Percentiles rank a stretch among this genome's conserved stretches.
Conservation (phyloP, 2,329 filamentous ascomycete species). For the Orbilia ellipsospora region DNA sequence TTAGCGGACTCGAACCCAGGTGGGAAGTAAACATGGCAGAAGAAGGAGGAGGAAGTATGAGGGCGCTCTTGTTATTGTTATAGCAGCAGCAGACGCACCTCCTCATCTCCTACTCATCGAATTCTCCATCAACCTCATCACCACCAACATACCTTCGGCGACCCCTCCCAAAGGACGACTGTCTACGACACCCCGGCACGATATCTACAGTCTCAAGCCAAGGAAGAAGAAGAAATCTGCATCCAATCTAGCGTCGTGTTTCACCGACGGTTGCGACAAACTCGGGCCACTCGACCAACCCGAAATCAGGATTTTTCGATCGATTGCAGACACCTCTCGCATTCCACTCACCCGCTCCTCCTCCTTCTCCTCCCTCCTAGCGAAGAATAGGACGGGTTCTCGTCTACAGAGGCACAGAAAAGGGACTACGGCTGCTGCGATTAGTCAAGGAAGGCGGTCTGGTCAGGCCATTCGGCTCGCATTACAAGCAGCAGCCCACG, state of each 20-base stretch:
- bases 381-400: too few relatives aligned
- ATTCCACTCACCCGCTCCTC: background rate
- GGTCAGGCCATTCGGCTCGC: conserved; percentile 1
- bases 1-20: too few relatives aligned
- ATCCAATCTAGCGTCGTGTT: conserved; percentile 6
- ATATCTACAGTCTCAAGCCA: too few relatives aligned
- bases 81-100: background rate
- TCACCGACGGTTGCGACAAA: conserved; percentile 33
- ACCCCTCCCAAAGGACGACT: background rate
- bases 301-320: conserved; percentile 48
- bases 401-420: background rate
- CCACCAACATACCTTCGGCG: background rate
- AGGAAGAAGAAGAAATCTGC: too few relatives aligned
- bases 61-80: background rate
- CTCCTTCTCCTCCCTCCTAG: background rate
- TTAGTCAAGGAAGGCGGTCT: conserved; percentile 18
- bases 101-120: conserved; percentile 7
- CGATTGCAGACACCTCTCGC: conserved; percentile 5
- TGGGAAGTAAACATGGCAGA: background rate
- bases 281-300: conserved; percentile 3
- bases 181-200: background rate
- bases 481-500: conserved; percentile 2
- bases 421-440: background rate
- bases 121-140: background rate
- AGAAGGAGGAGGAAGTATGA: background rate